phyloP scores from a whole-genome alignment of 2,329 filamentous ascomycete genomes.

The Gremmenia infestans region DNA sequence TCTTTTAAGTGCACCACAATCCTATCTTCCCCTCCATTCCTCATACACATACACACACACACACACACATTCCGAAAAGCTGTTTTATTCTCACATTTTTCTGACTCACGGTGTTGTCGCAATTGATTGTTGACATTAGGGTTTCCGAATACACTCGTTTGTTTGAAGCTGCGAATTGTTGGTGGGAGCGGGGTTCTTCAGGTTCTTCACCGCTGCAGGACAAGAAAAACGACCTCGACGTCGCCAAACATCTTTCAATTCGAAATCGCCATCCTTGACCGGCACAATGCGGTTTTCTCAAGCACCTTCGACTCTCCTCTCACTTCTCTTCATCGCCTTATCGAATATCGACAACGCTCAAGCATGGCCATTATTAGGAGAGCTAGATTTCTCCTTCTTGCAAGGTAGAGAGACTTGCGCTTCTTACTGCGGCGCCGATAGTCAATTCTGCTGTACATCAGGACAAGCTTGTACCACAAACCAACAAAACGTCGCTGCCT shows the following conservation, averaged over 20 bases:
- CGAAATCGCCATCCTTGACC: constrained; percentile 2
- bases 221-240: constrained; percentile 1
- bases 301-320: constrained; percentile 27
- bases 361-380: constrained; percentile 41
- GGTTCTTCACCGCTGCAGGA: constrained; percentile 10
- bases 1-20: constrained; percentile 15
- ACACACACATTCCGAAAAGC: constrained; percentile 5
- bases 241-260: constrained; percentile 7
- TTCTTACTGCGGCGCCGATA: constrained; percentile 49
- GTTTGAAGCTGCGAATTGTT: constrained; percentile 3
- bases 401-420: constrained; percentile 35
- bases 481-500: constrained; percentile 44
- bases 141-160: constrained; percentile 16
- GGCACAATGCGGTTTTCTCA: constrained; percentile 35
- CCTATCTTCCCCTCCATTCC: constrained; percentile 14
- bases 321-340: constrained; percentile 37
- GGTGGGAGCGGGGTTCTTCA: constrained; percentile 6
- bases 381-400: constrained; percentile 5
- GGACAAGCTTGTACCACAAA: constrained; percentile 48
- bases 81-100: constrained; percentile 9
- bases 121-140: neutral
- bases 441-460: constrained; percentile 50
- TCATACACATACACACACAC: constrained; percentile 6
- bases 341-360: constrained; percentile 31
- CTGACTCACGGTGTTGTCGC: constrained; percentile 5